Conservation (phyloP, 2,329 filamentous ascomycete genomes). For the Daldinia sp. region DNA sequence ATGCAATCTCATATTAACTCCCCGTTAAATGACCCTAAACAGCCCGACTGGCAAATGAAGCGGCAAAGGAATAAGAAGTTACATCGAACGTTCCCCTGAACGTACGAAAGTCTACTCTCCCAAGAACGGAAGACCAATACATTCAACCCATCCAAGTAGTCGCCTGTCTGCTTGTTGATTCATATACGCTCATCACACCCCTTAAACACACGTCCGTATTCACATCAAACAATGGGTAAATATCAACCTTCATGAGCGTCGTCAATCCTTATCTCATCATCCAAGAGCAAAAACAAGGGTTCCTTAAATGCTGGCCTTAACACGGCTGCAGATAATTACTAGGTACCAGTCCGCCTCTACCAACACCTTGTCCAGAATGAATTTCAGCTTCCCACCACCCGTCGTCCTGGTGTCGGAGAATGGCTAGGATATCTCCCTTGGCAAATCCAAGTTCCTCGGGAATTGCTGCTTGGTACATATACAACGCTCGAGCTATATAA, state of each 20-base stretch:
- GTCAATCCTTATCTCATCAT: slow-evolving; percentile 34
- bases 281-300: slow-evolving; percentile 15
- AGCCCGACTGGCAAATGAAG: not conserved
- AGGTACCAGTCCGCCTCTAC: slow-evolving; percentile 68
- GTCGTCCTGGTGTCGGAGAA: slow-evolving; percentile 92
- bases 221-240: slow-evolving; percentile 8
- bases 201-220: slow-evolving; percentile 7
- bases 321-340: slow-evolving; percentile 71
- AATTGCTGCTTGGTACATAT: slow-evolving; percentile 93
- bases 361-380: slow-evolving; percentile 67
- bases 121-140: slow-evolving; percentile 5
- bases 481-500: slow-evolving; percentile 82
- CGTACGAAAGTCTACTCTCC: slow-evolving; percentile 7
- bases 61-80: slow-evolving; percentile 18
- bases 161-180: slow-evolving; percentile 8
- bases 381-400: slow-evolving; percentile 99
- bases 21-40: slow-evolving; percentile 18
- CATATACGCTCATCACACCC: slow-evolving; percentile 27
- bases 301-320: slow-evolving; percentile 11
- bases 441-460: slow-evolving; percentile 91
- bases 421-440: slow-evolving; percentile 90
- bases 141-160: slow-evolving; percentile 1
- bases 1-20: slow-evolving; percentile 37
- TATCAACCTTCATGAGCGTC: slow-evolving; percentile 20
- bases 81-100: slow-evolving; percentile 17